These are phyloP conservation scores for Podospora comata DNA, from an alignment of 495 filamentous ascomycete species.

Conservation along the genomic window DNA sequence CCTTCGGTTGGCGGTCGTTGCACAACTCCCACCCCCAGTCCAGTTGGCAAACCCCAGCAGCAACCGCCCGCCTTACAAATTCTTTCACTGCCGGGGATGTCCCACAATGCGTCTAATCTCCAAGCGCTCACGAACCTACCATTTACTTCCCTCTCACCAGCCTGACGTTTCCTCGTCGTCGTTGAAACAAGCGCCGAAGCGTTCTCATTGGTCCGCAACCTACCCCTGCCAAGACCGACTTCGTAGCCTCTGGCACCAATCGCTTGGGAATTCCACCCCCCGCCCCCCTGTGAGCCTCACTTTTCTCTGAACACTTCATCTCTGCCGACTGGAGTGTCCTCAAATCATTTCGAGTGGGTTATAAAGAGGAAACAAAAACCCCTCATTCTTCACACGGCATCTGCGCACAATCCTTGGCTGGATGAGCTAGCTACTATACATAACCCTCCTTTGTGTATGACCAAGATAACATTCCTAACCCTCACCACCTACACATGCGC, in stretches of 20 bases:
- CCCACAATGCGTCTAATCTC: neutral
- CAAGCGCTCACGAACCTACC: neutral
- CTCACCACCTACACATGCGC: too few species aligned
- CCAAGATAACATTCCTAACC: too few species aligned
- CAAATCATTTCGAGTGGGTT: too few species aligned
- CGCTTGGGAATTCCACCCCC: neutral
- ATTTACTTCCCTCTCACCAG: neutral
- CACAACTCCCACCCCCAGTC: neutral
- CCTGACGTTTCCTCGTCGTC: neutral
- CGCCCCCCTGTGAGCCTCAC: neutral
- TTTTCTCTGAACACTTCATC: neutral
- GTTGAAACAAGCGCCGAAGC: neutral
- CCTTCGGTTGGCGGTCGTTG: neutral
- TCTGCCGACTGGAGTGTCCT: too few species aligned
- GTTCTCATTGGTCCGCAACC: neutral
- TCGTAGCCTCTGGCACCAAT: neutral
- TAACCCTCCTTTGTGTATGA: too few species aligned
- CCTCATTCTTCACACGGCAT: too few species aligned
- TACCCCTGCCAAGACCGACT: neutral
- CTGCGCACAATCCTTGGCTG: too few species aligned
- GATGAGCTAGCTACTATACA: too few species aligned
- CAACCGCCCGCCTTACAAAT: neutral
- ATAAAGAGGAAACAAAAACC: too few species aligned
- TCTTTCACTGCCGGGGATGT: neutral
- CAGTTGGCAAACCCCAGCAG: neutral